Evolutionary conservation across 805 yeast species (phyloP), one percentile per base, ranked within the genome.

Genomic region (Maudiozyma barnettii): DNA sequence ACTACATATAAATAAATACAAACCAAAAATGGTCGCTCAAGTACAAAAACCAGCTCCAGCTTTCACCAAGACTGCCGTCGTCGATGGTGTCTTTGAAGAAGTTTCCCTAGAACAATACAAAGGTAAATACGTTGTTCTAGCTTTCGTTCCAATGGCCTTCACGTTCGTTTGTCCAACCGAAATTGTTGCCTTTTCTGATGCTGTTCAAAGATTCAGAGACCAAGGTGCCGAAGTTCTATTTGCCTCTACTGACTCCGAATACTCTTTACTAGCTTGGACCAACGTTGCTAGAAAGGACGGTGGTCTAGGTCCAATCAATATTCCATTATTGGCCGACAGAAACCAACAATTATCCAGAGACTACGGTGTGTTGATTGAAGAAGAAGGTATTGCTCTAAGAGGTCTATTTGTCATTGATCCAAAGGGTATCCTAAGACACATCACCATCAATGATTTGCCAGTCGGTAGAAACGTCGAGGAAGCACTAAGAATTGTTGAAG

Each of bases 111-210:
- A 91, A 64, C 84, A 87, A 73, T 93, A 83, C 86, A 83, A 83
- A 76, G 99, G 99, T 67, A 87, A 93, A 75, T 93, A 97, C 95
- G 96, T 93, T 59, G 73, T 93, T 56, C 78, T 93, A 65, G 98
- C 95, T 54, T 93, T 93, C 77, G 84, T 93, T 70, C 99, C 99
- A 72, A 76, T 91, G 79, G 99, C 99, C 45, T 93, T 93, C 90
- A 93, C 99, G 52, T 93, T 93, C 61, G 98, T 93, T 55, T 93
- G 99, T 76, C 99, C 99, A 72, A 93, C 99, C 59, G 98, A 93
- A 78, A 90, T 93, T 77, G 82, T 93, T 72, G 98, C 98, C 60
- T 93, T 89, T 84, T 86, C 96, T 54, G 96, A 91, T 61, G 96
- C 97, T 60, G 85, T 80, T 61, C 80, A 82, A 77, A 82, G 83